Percentiles rank a stretch among this genome's conserved stretches.
These are phyloP conservation scores for Pichia cephalocereana DNA, from an alignment of 805 yeast species.

Conservation along the genomic window DNA sequence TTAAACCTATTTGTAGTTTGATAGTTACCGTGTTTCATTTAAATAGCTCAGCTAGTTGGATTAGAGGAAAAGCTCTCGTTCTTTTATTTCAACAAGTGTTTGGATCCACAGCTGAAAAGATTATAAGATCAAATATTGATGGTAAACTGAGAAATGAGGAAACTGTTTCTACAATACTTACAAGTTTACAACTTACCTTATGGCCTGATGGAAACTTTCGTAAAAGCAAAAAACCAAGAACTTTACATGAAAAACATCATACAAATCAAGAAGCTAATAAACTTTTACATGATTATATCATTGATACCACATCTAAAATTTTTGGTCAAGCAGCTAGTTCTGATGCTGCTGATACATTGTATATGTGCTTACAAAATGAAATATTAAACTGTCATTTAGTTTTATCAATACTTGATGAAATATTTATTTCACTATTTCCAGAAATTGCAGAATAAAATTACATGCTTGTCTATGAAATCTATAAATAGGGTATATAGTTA, in stretches of 20 bases:
- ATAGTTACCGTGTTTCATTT: constrained; percentile 63
- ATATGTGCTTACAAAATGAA: constrained; percentile 67
- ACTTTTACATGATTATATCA: constrained; percentile 46
- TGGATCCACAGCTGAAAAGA: constrained; percentile 77
- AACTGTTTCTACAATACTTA: constrained; percentile 34
- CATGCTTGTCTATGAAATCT: too few relatives aligned
- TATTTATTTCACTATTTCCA: constrained; percentile 40
- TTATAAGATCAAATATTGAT: constrained; percentile 38
- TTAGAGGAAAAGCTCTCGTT: constrained; percentile 76
- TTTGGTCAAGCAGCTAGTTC: constrained; percentile 62
- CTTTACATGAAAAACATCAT: constrained; percentile 40
- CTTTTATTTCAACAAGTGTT: constrained; percentile 75
- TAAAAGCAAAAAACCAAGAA: constrained; percentile 36
- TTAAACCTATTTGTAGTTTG: constrained; percentile 74
- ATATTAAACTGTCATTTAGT: constrained; percentile 57
- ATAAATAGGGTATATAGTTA: too few relatives aligned
- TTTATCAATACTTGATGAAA: constrained; percentile 48
- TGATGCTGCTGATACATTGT: constrained; percentile 51
- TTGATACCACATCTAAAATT: constrained; percentile 59
- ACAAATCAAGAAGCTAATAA: constrained; percentile 49
- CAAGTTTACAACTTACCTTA: constrained; percentile 21
- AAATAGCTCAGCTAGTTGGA: constrained; percentile 55
- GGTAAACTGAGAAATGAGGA: constrained; percentile 32
- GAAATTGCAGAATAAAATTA: constrained; percentile 10
- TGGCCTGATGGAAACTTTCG: constrained; percentile 49